Base-by-base conservation (phyloP, 177 flowering plant genomes). In the Telopea speciosissima region DNA sequence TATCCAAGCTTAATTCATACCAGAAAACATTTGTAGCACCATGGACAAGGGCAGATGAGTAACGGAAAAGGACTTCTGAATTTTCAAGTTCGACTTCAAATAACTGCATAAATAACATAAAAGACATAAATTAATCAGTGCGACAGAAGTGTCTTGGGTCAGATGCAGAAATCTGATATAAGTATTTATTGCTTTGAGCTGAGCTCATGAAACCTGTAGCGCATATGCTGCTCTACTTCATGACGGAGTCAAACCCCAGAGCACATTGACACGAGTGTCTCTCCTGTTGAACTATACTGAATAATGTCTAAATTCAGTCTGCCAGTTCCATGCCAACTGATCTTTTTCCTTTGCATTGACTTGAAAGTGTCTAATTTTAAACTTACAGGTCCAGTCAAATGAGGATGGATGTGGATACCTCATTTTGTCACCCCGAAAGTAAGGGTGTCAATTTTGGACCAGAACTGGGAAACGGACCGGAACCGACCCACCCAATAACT, bases 11-110 rank as follows among this genome's bases (percentile, higher is more conserved):
- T 13, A 62, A 24, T 12, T 26, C 93, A 25, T 93, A 95, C 99
- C 99, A 95, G 91, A 95, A 95, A 72, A 91, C 90, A 84, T 90
- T 90, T 74, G 92, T 82, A 73, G 97, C 94, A 75, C 99, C 99
- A 84, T 95, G 90, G 74, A 91, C 96, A 79, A 95, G 96, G 56
- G 99, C 99, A 70, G 90, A 93, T 36, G 99, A 90, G 74, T 88
- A 91, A 22, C 98, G 94, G 21, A 90, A 85, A 49, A 81, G 90
- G 31, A 84, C 87, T 61, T 90, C 99, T 64, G 90, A 63, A 80
- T 79, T 86, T 49, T 90, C 91, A 71, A 87, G 79, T 78, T 89
- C 86, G 77, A 86, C 90, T 84, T 96, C 98, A 85, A 96, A 91
- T 26, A 96, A 76, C 99, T 96, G 89, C 85, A 83, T 36, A 71